Conservation (phyloP, 768 basidiomycete genomes). For the Lentinula sp. region DNA sequence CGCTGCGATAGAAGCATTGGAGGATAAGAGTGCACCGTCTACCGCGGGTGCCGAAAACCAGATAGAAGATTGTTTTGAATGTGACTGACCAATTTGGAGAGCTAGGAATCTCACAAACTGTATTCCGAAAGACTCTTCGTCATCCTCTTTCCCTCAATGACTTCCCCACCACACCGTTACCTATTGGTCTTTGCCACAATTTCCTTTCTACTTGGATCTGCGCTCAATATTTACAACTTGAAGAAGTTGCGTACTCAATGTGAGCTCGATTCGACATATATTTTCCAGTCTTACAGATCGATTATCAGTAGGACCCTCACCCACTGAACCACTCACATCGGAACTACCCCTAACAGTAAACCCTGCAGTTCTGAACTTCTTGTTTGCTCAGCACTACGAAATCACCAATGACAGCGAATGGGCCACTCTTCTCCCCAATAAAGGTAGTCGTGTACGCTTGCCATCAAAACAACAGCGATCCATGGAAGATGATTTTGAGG, state of each 20-base stretch:
- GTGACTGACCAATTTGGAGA: background rate
- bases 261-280: background rate
- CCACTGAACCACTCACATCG: background rate
- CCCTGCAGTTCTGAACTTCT: constrained; percentile 3
- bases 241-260: background rate
- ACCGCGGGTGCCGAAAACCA: background rate
- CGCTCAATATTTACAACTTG: background rate
- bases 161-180: background rate
- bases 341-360: constrained; percentile 7
- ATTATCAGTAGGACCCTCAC: background rate
- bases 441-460: background rate
- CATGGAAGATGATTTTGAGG: background rate
- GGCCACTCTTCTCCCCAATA: background rate
- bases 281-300: background rate
- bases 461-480: background rate
- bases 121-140: background rate
- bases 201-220: background rate
- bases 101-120: background rate
- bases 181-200: background rate
- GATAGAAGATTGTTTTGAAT: background rate
- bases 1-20: background rate
- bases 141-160: background rate
- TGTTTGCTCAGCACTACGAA: background rate
- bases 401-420: background rate
- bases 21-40: background rate